These are phyloP conservation scores for Aspergillus novofumigatus DNA, from an alignment of 2,329 filamentous ascomycete species.

Conservation along the genomic window DNA sequence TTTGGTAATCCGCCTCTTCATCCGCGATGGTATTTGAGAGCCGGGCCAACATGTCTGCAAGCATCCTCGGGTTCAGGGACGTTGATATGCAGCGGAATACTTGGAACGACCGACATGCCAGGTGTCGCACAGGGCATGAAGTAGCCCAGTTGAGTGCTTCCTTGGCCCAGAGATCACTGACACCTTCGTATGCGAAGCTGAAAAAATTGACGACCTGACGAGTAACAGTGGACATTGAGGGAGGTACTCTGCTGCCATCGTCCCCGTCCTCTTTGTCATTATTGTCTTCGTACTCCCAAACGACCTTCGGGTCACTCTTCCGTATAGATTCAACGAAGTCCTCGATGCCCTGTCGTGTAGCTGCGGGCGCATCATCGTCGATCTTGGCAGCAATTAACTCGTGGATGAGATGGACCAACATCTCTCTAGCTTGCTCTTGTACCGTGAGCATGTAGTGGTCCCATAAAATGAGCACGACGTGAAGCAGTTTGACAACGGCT, in stretches of 20 bases:
- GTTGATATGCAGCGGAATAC: conserved; percentile 93
- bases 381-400: conserved; percentile 80
- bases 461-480: conserved; percentile 91
- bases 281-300: conserved; percentile 93
- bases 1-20: conserved; percentile 88
- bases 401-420: conserved; percentile 96
- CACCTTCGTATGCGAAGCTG: conserved; percentile 73
- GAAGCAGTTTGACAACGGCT: conserved; percentile 78
- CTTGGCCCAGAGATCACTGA: conserved; percentile 88
- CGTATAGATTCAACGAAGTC: conserved; percentile 83
- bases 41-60: conserved; percentile 92
- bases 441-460: conserved; percentile 94
- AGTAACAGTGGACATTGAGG: conserved; percentile 81
- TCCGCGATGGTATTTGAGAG: conserved; percentile 96
- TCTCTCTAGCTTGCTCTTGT: conserved; percentile 93
- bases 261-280: conserved; percentile 71
- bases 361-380: conserved; percentile 65
- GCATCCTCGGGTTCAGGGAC: conserved; percentile 85
- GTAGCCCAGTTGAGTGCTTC: conserved; percentile 93
- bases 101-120: conserved; percentile 96
- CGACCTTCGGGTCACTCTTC: conserved; percentile 74
- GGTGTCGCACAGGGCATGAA: conserved; percentile 88
- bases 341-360: conserved; percentile 73
- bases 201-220: conserved; percentile 81
- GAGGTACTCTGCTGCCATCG: conserved; percentile 73